Evolutionary conservation across 129 eudicot genomes (phyloP).

Genomic region (Daucus carota): DNA sequence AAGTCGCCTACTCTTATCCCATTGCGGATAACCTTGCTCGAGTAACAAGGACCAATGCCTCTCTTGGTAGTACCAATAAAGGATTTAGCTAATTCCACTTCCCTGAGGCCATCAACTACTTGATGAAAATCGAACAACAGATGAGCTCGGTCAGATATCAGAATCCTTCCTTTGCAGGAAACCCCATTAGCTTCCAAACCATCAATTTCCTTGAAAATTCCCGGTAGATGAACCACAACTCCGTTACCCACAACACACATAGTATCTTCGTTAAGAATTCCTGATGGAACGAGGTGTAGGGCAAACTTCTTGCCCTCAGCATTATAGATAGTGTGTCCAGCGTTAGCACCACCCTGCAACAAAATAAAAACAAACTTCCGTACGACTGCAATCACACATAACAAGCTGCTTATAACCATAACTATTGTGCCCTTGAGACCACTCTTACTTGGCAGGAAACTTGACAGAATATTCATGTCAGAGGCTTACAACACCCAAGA

Average conservation of each 20-base stretch:
- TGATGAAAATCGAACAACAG: conserved; percentile 86
- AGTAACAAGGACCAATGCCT: conserved; percentile 96
- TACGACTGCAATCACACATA: neutral
- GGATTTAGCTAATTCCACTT: conserved; percentile 85
- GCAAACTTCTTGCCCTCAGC: conserved; percentile 98
- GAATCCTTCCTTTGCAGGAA: conserved; percentile 71
- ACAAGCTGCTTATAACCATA: neutral
- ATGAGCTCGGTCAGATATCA: conserved; percentile 96
- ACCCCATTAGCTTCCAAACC: conserved; percentile 84
- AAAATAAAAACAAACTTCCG: neutral
- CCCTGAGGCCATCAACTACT: conserved; percentile 80
- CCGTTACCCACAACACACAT: conserved; percentile 93
- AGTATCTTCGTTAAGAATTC: conserved; percentile 85
- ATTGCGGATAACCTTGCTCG: conserved; percentile 90
- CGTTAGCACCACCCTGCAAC: conserved; percentile 95
- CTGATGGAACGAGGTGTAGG: conserved; percentile 96
- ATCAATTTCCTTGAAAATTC: conserved; percentile 90
- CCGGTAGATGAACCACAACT: conserved; percentile 93
- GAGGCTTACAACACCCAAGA: neutral
- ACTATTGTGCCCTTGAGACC: neutral
- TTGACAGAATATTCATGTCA: no score
- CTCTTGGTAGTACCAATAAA: conserved; percentile 94
- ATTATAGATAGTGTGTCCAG: conserved; percentile 96
- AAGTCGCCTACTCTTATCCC: conserved; percentile 89
- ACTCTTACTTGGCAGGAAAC: neutral